Conservation (phyloP, 768 basidiomycete genomes). For the Paxillus involutus region DNA sequence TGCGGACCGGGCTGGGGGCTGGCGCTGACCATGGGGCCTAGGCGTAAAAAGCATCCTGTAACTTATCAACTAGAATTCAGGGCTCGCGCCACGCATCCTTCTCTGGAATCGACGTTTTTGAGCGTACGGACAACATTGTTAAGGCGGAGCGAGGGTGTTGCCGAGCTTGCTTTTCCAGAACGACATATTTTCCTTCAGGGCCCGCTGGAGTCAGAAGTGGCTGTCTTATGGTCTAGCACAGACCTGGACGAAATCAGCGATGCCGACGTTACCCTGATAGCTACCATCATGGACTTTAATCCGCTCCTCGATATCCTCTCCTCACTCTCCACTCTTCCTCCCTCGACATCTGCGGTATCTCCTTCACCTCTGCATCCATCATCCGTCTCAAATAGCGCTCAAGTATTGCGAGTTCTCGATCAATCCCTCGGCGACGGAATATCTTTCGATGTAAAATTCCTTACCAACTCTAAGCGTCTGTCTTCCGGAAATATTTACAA, state of each 20-base stretch:
- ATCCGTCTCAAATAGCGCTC: not conserved
- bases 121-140: not conserved
- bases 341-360: not conserved
- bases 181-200: not conserved
- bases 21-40: not conserved
- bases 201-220: not conserved
- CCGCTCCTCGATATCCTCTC: not conserved
- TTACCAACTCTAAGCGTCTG: not conserved
- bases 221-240: not conserved
- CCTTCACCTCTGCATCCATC: not conserved
- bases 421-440: conserved; percentile 2
- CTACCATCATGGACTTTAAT: not conserved
- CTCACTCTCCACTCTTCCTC: not conserved
- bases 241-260: not conserved
- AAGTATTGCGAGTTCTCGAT: conserved; percentile 1
- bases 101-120: not conserved
- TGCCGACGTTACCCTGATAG: not conserved
- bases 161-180: not conserved
- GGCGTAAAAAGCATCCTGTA: not conserved
- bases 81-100: not conserved
- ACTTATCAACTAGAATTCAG: not conserved
- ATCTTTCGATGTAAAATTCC: conserved; percentile 5
- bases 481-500: not conserved
- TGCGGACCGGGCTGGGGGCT: not conserved
- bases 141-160: not conserved